Conservation (phyloP, 257 asterid species). For the Verbena officinalis region DNA sequence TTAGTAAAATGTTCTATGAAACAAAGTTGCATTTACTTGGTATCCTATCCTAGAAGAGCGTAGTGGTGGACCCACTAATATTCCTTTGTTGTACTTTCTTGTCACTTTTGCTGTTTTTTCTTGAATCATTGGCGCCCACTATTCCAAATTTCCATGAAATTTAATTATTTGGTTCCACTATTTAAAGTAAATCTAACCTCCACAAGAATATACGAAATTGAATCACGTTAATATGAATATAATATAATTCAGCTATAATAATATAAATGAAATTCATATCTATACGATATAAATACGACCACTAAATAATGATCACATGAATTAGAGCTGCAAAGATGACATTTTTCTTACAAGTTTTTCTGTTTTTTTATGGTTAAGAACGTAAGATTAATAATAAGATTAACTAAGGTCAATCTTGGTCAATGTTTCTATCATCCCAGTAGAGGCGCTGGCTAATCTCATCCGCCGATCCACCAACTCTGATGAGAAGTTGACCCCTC, state of each 20-base stretch:
- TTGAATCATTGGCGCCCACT: slow-evolving; percentile 30
- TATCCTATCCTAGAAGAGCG: slow-evolving; percentile 2
- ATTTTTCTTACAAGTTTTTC: too few relatives aligned
- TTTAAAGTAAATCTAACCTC: too few relatives aligned
- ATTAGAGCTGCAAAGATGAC: too few relatives aligned
- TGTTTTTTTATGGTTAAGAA: not conserved
- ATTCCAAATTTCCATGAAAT: not conserved
- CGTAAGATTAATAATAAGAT: not conserved
- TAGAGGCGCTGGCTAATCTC: not conserved
- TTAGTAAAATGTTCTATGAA: not conserved
- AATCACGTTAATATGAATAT: too few relatives aligned
- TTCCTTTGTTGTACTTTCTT: not conserved
- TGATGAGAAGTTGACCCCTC: slow-evolving; percentile 31
- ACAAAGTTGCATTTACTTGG: not conserved
- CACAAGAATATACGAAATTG: too few relatives aligned
- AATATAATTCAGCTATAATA: too few relatives aligned
- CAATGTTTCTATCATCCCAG: not conserved
- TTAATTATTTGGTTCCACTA: not conserved
- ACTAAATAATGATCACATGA: too few relatives aligned
- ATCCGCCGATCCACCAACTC: slow-evolving; percentile 24
- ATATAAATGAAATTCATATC: too few relatives aligned
- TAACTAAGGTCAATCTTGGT: not conserved
- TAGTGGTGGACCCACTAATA: slow-evolving; percentile 24
- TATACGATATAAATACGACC: too few relatives aligned
- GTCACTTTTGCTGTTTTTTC: slow-evolving; percentile 18